A percentile compares a stretch with the other conserved stretches of the same genome.
These are phyloP conservation scores for Lepidopterella palustris DNA, from an alignment of 495 filamentous ascomycete genomes.

Conservation along the genomic window DNA sequence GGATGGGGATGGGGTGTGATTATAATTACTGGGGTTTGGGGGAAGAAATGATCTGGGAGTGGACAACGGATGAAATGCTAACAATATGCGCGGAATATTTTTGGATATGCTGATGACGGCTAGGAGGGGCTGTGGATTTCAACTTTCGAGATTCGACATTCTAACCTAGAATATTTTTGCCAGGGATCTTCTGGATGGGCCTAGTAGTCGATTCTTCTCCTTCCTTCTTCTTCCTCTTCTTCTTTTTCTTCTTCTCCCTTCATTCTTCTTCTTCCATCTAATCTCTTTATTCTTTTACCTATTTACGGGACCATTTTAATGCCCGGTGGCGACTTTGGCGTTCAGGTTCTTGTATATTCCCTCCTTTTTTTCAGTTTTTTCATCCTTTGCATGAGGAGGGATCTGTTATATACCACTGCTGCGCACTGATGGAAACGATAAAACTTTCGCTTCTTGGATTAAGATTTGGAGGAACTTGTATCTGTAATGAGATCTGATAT, in stretches of 20 bases:
- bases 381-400: not conserved
- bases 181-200: constrained; percentile 15
- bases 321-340: not conserved
- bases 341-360: not conserved
- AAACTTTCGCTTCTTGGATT: no score
- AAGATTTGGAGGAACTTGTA: no score
- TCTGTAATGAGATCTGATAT: no score
- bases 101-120: not conserved
- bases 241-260: not conserved
- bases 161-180: constrained; percentile 1
- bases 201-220: constrained; percentile 2
- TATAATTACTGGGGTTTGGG: not conserved
- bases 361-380: not conserved
- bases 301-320: not conserved
- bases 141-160: not conserved
- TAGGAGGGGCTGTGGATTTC: not conserved
- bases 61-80: not conserved
- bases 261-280: not conserved
- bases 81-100: constrained; percentile 8
- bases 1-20: not conserved
- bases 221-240: not conserved
- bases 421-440: no score
- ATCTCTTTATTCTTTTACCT: not conserved
- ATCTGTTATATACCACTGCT: constrained; percentile 15
- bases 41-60: constrained; percentile 2